Evolutionary conservation across 1,284 basidiomycete genomes (phyloP).

Genomic region (Mycena sp.): DNA sequence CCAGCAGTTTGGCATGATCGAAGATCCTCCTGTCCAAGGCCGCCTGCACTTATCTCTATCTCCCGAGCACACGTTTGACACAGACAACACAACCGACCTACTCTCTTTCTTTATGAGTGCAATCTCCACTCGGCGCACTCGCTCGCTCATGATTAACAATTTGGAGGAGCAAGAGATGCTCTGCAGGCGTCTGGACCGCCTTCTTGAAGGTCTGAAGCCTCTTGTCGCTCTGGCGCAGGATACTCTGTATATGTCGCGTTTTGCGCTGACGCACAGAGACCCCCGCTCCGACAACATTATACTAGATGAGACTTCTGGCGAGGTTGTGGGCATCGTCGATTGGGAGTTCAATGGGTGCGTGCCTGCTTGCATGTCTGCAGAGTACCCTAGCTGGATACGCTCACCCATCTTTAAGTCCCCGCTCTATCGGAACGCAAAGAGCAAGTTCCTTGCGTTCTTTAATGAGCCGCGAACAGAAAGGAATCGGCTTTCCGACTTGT

Average conservation of each 20-base stretch:
- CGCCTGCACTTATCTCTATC: neutral
- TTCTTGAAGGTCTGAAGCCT: conserved; percentile 1
- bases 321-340: conserved; percentile 9
- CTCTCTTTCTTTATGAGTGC: conserved; percentile 3
- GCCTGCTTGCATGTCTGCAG: conserved; percentile 8
- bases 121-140: neutral
- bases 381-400: conserved; percentile 11
- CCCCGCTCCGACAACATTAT: neutral
- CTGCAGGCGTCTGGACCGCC: neutral
- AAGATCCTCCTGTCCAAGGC: neutral
- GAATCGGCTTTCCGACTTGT: conserved; percentile 9
- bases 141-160: neutral
- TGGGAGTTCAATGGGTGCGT: conserved; percentile 12
- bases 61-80: neutral
- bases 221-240: neutral
- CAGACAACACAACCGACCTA: neutral
- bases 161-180: neutral
- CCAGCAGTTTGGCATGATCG: conserved; percentile 3
- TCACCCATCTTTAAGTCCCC: neutral
- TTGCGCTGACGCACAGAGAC: conserved; percentile 9
- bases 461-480: neutral
- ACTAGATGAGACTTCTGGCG: neutral
- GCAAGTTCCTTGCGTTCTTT: neutral
- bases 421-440: neutral
- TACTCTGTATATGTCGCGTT: neutral